phyloP scores from a whole-genome alignment of 2,329 filamentous ascomycete species.

The Orbilia ellipsospora region DNA sequence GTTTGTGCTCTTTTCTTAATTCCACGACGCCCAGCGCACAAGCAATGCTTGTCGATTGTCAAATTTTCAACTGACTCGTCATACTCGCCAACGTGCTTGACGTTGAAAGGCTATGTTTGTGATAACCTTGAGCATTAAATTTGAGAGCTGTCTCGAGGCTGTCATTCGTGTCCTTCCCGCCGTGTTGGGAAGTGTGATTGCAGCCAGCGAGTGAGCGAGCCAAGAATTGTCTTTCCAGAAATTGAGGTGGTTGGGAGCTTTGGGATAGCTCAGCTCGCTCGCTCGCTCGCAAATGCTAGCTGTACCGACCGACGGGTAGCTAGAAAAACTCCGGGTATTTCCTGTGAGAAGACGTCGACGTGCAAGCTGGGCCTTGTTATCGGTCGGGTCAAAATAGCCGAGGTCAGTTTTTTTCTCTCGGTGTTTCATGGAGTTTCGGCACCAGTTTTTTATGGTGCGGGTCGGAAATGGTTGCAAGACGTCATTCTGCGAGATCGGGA shows the following conservation, averaged over 20 bases:
- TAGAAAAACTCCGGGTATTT: neutral
- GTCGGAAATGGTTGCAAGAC: constrained; percentile 8
- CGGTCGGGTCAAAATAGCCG: constrained; percentile 27
- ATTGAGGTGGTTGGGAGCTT: constrained; percentile 6
- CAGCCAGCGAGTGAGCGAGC: neutral
- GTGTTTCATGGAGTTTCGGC: constrained; percentile 6
- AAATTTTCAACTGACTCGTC: neutral
- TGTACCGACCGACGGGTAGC: neutral
- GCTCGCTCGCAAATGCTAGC: neutral
- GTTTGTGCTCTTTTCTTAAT: neutral
- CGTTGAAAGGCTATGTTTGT: too few species aligned
- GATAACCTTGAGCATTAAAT: too few species aligned
- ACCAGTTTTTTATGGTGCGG: neutral
- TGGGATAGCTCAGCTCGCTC: neutral
- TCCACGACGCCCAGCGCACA: neutral
- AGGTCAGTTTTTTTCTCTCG: constrained; percentile 11
- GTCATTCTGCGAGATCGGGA: constrained; percentile 13
- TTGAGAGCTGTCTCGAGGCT: too few species aligned
- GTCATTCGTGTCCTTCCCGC: neutral
- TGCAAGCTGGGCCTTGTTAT: constrained; percentile 2
- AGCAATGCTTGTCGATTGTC: neutral
- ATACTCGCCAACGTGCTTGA: constrained; percentile 9
- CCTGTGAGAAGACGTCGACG: neutral
- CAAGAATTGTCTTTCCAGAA: neutral
- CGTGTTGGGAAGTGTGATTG: constrained; percentile 16